Evolutionary conservation across 148 eudicot genomes (phyloP), one percentile per base, ranked within the genome.

Genomic region (Rheum nobile): DNA sequence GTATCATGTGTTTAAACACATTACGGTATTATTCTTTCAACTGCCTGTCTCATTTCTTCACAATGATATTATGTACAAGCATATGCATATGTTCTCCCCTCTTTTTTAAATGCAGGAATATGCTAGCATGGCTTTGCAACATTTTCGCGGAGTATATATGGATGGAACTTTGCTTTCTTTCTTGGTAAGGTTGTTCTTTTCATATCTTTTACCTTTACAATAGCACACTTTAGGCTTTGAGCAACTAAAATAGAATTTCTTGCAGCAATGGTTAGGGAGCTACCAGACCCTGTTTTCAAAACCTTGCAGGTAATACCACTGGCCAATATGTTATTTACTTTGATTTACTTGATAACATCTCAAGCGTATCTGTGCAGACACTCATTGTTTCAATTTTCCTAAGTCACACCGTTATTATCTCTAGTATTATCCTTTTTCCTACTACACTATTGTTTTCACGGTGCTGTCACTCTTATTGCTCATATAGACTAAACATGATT

Each of bases 181-280:
- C 29, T 75, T 93, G 98, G 97, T 93, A 88, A 75, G 79, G 31
- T 26, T 17, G 9, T 17, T 28, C 37, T 43, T 12, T 19, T 0
- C 65, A 11, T 24, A 26, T 63, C 46, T 38, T 52, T 39, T 31
- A n/a, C 10, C 43, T 31, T 32, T 24, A 63, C 39, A 14, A 32
- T 34, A 65, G 4, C 70, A 65, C 70, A 65, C 39, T 32, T 32
- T 1, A 32, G 7, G 31, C 0, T 65, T 65, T 31, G 41, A 65
- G 41, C 32, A 11, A 32, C 41, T 65, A 29, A 65, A 32, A 24
- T 65, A 24, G 42, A 32, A 32, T 43, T 39, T 77, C 31, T 72
- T 87, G 80, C 77, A 93, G 98, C 85, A 79, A 77, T 93, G 98
- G 98, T 76, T 91, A 75, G 86, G 91, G 83, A 81, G 85, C 79